Percentiles rank a stretch among this genome's conserved stretches.
phyloP scores from a whole-genome alignment of 1,284 basidiomycete species.

The Quambalaria eucalypti region DNA sequence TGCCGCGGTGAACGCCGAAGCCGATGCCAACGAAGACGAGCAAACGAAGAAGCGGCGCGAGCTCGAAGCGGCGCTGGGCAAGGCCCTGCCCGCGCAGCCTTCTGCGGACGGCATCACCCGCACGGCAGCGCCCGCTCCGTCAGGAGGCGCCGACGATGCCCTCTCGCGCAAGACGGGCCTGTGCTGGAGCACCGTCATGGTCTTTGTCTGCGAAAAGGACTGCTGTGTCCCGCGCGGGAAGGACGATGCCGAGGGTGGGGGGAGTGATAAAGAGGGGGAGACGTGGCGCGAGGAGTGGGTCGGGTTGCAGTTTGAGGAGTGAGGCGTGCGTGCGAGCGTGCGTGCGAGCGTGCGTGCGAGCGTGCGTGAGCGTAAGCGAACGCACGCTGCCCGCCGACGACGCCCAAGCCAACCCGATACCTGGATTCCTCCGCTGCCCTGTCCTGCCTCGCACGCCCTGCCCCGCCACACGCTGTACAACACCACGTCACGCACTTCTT shows the following conservation, averaged over 20 bases:
- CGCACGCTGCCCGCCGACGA: no score
- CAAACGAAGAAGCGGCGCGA: conserved; percentile 18
- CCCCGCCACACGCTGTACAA: no score
- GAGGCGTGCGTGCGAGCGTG: no score
- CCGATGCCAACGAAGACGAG: conserved; percentile 7
- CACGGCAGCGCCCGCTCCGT: not conserved
- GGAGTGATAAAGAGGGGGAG: conserved; percentile 13
- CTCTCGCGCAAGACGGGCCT: conserved; percentile 21
- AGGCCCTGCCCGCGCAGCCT: conserved; percentile 10
- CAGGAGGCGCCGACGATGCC: not conserved
- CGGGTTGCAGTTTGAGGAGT: conserved; percentile 29
- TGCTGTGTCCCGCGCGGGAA: conserved; percentile 12
- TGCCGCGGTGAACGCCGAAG: not conserved
- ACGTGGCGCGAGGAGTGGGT: conserved; percentile 31
- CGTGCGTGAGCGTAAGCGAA: no score
- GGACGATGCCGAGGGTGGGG: not conserved
- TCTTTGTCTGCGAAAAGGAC: conserved; percentile 39
- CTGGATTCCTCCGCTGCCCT: no score
- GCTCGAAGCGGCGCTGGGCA: conserved; percentile 33
- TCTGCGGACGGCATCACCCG: conserved; percentile 5
- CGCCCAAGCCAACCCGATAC: no score
- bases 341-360: no score
- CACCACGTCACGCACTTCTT: no score
- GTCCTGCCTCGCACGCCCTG: no score
- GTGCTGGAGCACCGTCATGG: conserved; percentile 37